phyloP scores from a whole-genome alignment of 140 eudicot species.

The Anethum foeniculum region DNA sequence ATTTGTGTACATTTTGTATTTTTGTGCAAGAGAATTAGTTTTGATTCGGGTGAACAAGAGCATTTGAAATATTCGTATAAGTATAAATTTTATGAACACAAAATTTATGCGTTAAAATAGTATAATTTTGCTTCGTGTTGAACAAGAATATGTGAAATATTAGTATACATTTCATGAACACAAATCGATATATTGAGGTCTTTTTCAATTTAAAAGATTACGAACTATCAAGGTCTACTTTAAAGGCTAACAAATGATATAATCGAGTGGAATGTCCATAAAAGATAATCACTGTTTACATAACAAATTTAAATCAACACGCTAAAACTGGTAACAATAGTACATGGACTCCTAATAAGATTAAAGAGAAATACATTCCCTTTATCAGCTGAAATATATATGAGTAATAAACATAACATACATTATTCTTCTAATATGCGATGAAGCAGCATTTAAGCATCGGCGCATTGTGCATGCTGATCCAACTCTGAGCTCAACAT shows the following conservation, averaged over 20 bases:
- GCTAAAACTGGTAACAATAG: neutral
- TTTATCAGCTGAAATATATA: neutral
- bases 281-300: neutral
- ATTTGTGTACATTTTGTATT: too few species aligned
- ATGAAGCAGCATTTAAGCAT: slow-evolving; percentile 16
- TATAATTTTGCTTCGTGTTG: too few species aligned
- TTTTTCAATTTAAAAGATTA: too few species aligned
- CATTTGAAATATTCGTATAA: too few species aligned
- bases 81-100: too few species aligned
- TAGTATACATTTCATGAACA: too few species aligned
- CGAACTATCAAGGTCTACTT: too few species aligned
- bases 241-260: neutral
- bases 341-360: neutral
- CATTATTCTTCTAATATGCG: neutral
- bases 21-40: too few species aligned
- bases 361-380: neutral
- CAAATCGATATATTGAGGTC: too few species aligned
- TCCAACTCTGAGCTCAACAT: slow-evolving; percentile 72
- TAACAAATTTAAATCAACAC: neutral
- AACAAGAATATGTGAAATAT: too few species aligned
- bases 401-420: neutral
- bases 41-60: too few species aligned
- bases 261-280: neutral
- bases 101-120: too few species aligned
- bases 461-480: slow-evolving; percentile 19